A percentile compares a stretch with the other conserved stretches of the same genome.
phyloP scores from a whole-genome alignment of 192 early-diverging fungal genomes.

The Paraglomus occultum region DNA sequence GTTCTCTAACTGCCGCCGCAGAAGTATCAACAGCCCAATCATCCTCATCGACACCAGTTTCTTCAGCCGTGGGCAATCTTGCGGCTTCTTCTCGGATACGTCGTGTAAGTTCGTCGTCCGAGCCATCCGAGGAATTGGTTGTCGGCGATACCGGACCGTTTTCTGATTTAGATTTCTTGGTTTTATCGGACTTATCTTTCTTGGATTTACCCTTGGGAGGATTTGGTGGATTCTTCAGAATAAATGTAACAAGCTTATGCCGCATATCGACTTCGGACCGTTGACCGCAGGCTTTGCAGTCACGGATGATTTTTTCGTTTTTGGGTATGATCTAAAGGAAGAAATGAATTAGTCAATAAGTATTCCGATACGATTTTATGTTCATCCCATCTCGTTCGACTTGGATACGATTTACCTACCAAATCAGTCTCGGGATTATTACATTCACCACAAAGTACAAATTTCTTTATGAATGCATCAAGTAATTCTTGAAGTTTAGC shows the following conservation, averaged over 20 bases:
- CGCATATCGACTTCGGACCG: constrained; percentile 78
- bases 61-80: constrained; percentile 50
- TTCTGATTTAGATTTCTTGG: constrained; percentile 48
- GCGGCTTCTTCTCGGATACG: constrained; percentile 70
- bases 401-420: constrained; percentile 48
- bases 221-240: constrained; percentile 88
- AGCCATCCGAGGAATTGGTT: constrained; percentile 43
- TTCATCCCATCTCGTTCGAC: constrained; percentile 44
- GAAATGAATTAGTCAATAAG: constrained; percentile 23
- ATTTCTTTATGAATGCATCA: constrained; percentile 91
- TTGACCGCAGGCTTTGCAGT: constrained; percentile 94
- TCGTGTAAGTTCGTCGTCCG: constrained; percentile 67
- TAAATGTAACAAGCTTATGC: constrained; percentile 87
- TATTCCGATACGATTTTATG: background rate
- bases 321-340: constrained; percentile 43
- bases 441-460: constrained; percentile 90
- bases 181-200: constrained; percentile 51
- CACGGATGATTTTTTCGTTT: constrained; percentile 57
- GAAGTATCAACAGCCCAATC: constrained; percentile 85
- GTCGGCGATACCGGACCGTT: constrained; percentile 29
- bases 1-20: constrained; percentile 70
- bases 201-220: constrained; percentile 45
- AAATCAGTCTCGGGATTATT: constrained; percentile 98
- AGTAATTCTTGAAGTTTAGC: constrained; percentile 79
- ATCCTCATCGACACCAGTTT: constrained; percentile 58